A percentile compares a stretch with the other conserved stretches of the same genome.
Evolutionary conservation across 495 filamentous ascomycete genomes (phyloP).

Genomic region (Aspergillus nanangensis): DNA sequence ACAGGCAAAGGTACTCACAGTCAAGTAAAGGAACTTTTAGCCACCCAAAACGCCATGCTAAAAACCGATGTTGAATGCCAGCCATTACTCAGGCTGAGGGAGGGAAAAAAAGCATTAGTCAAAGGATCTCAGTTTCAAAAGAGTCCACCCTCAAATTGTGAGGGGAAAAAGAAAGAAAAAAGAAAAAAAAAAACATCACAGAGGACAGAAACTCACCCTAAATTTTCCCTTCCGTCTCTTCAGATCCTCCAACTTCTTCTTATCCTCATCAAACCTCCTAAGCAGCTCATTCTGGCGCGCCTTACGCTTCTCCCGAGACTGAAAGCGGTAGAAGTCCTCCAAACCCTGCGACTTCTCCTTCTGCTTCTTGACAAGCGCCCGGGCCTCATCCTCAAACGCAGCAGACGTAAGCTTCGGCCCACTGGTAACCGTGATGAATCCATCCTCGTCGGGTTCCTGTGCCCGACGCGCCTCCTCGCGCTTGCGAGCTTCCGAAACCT

Average conservation of each 20-base stretch:
- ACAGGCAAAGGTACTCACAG: conserved; percentile 8
- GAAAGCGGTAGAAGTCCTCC: conserved; percentile 90
- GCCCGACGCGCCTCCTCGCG: conserved; percentile 58
- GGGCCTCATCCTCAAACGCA: conserved; percentile 68
- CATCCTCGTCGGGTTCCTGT: conserved; percentile 85
- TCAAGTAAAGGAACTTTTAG: conserved; percentile 13
- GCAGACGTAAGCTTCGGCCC: conserved; percentile 68
- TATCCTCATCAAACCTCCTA: conserved; percentile 50
- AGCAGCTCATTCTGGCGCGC: conserved; percentile 65
- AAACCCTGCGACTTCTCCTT: conserved; percentile 63
- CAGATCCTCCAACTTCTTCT: conserved; percentile 48
- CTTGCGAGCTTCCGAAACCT: conserved; percentile 60
- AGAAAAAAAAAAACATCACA: too few species aligned
- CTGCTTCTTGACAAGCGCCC: conserved; percentile 67
- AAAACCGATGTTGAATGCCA: conserved; percentile 6
- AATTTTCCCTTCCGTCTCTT: conserved; percentile 46
- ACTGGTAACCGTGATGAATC: conserved; percentile 85
- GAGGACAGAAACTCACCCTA: conserved; percentile 39
- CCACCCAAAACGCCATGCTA: conserved; percentile 26
- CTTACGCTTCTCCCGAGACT: conserved; percentile 86
- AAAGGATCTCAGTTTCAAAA: too few species aligned
- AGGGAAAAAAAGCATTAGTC: too few species aligned
- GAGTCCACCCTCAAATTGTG: too few species aligned
- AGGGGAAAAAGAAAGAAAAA: neutral
- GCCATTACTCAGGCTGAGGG: conserved; percentile 43